phyloP scores from a whole-genome alignment of 345 rosid species.

The Salix exigua region DNA sequence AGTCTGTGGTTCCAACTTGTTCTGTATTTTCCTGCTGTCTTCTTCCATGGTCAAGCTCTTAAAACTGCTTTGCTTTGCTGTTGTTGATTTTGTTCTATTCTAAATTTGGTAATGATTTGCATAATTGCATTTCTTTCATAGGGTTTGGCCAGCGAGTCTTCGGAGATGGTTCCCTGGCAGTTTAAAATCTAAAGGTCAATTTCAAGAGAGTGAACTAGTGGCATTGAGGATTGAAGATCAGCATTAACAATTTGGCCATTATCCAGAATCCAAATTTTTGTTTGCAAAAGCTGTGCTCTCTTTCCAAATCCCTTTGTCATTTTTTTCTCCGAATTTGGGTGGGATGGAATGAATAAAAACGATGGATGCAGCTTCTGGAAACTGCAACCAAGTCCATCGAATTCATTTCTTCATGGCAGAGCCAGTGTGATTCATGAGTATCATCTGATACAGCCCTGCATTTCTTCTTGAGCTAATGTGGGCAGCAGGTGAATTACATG shows the following conservation, averaged over 20 bases:
- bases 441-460: neutral
- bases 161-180: constrained; percentile 56
- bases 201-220: constrained; percentile 66
- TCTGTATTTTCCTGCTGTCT: no score
- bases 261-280: neutral
- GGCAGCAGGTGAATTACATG: neutral
- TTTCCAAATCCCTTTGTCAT: neutral
- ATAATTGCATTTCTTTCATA: constrained; percentile 23
- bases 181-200: constrained; percentile 43
- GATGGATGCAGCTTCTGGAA: neutral
- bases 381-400: neutral
- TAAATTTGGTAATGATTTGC: neutral
- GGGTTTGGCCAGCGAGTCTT: constrained; percentile 72
- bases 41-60: no score
- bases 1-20: no score
- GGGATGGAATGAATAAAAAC: neutral
- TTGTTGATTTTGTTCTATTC: neutral
- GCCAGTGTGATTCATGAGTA: neutral
- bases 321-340: neutral
- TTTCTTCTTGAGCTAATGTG: neutral
- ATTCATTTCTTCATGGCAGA: neutral
- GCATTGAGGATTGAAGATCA: constrained; percentile 62
- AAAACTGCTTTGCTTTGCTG: neutral
- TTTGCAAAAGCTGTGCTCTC: neutral
- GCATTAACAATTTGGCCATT: constrained; percentile 29